Evolutionary conservation across 148 eudicot species (phyloP).

Genomic region (Rhododendron henanense): DNA sequence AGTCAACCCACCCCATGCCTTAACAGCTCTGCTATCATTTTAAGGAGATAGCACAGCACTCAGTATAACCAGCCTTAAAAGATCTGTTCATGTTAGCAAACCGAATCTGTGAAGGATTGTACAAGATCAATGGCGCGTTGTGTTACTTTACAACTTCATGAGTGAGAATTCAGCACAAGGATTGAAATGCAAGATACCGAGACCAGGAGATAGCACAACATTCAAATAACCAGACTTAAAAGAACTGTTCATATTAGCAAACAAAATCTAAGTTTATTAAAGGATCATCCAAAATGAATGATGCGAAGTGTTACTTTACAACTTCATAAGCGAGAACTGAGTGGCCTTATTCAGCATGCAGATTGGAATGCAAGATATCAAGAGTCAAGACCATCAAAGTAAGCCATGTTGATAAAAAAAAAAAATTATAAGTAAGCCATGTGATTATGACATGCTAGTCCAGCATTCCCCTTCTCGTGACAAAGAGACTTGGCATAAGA

Average conservation of each 20-base stretch:
- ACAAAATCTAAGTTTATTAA: neutral
- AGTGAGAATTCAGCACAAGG: neutral
- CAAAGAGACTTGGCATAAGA: neutral
- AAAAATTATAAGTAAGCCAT: neutral
- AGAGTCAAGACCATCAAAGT: neutral
- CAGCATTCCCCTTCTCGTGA: neutral
- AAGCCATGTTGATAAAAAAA: neutral
- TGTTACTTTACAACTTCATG: neutral
- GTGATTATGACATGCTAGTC: neutral
- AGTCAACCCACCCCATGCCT: neutral
- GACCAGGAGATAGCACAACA: neutral
- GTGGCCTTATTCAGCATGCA: neutral
- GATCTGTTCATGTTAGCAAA: neutral
- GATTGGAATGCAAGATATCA: neutral
- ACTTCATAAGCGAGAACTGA: neutral
- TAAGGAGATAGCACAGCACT: neutral
- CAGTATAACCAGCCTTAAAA: neutral
- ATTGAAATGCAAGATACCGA: neutral
- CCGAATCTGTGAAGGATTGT: neutral
- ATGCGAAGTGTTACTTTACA: neutral
- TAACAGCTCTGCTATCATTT: neutral
- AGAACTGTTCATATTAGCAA: neutral
- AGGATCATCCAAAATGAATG: neutral
- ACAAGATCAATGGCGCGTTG: neutral
- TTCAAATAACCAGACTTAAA: neutral